Evolutionary conservation across 2,329 filamentous ascomycete genomes (phyloP).

Genomic region (Fusarium nurragi): DNA sequence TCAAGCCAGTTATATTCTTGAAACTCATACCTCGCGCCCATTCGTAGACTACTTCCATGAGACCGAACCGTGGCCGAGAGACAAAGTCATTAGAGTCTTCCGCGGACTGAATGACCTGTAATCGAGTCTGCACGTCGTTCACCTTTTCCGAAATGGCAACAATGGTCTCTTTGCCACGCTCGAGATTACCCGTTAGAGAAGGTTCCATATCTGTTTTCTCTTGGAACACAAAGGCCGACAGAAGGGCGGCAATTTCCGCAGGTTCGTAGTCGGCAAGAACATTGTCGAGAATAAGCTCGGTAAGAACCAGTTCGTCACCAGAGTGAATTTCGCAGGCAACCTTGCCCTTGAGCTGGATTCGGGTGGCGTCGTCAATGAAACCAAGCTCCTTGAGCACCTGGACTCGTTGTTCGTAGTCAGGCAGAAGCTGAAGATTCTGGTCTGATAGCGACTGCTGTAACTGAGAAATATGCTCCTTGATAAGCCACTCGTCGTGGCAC

Average conservation of each 20-base stretch:
- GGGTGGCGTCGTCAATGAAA: slow-evolving; percentile 87
- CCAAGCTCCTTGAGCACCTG: slow-evolving; percentile 89
- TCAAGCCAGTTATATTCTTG: slow-evolving; percentile 95
- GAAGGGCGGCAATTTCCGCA: slow-evolving; percentile 92
- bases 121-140: slow-evolving; percentile 85
- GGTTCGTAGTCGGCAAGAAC: slow-evolving; percentile 94
- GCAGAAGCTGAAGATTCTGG: slow-evolving; percentile 93
- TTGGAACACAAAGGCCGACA: slow-evolving; percentile 96
- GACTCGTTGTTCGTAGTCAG: slow-evolving; percentile 96
- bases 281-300: slow-evolving; percentile 95
- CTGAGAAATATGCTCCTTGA: slow-evolving; percentile 90
- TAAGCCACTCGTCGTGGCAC: slow-evolving; percentile 96
- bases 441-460: slow-evolving; percentile 91
- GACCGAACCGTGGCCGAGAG: slow-evolving; percentile 84
- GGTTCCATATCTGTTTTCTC: slow-evolving; percentile 90
- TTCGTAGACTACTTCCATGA: slow-evolving; percentile 98
- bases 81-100: slow-evolving; percentile 95
- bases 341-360: slow-evolving; percentile 96
- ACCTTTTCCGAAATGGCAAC: slow-evolving; percentile 92
- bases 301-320: slow-evolving; percentile 93
- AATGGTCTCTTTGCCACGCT: slow-evolving; percentile 85
- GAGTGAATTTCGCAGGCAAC: slow-evolving; percentile 99
- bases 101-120: slow-evolving; percentile 89
- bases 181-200: slow-evolving; percentile 81
- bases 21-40: slow-evolving; percentile 99